Evolutionary conservation across 768 basidiomycete genomes (phyloP), one percentile per base, ranked within the genome.

Genomic region (Leccinum pellstonianum): DNA sequence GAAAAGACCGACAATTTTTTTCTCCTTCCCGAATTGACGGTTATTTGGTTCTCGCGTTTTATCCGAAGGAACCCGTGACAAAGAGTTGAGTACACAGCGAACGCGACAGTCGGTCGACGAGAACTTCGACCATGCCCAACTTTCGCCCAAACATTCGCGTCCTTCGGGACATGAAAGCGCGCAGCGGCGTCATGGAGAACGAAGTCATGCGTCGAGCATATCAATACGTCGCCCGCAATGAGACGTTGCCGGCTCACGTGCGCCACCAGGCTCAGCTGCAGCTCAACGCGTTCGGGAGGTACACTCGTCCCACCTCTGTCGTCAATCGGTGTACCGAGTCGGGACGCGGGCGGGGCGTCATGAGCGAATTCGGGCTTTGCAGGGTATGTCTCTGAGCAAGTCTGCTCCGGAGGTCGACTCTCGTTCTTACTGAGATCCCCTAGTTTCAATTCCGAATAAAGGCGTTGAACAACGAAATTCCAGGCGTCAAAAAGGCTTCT

Each of bases 261-360:
- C 90, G 96, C 57, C 91, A 95, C 73, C 91, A 95, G 65, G 96
- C 96, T 15, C 95, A 97, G 73, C 77, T 98, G 61, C 94, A 97
- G 69, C 80, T 97, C 53, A 96, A 96, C 75, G 86, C 87, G 5
- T 92, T 97, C 66, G 87, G 84, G 52, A 82, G 84, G 25, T 88
- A 93, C 71, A 88, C 91, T 1, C 86, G 91, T 41, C 90, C 92
- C n/a, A 86, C 87, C 14, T 87, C 86, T 2, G 90, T 97, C 33
- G 95, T 93, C 78, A 94, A 95, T 71, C 81, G 95, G 27, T 98
- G 96, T 66, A 76, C 81, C 19, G 91, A 89, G 73, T 86, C 91
- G 9, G 96, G 96, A 1, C 81, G 86, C 59, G 94, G 93, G 7
- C 82, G 93, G 61, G 96, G 95, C 56, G 79, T 97, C 33, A 89